Evolutionary conservation across 2,329 filamentous ascomycete species (phyloP), one percentile per base, ranked within the genome.

Genomic region (Fusarium nurragi): DNA sequence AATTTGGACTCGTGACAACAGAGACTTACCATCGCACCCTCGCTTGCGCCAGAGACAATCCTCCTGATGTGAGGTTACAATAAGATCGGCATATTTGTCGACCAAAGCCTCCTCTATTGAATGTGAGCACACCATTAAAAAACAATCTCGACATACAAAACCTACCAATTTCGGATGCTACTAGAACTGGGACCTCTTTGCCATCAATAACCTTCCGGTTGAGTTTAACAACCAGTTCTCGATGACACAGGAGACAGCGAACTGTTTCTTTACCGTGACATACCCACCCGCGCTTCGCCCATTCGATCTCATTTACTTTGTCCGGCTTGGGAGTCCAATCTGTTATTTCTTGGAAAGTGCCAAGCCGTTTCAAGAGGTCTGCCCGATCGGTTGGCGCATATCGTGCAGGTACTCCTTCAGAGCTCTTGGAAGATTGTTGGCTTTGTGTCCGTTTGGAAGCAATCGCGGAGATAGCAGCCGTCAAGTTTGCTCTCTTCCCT

Each of bases 301-400:
- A 99, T 75, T 93, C 90, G 9, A 97, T 88, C 78, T 98, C 95
- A 73, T 88, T 93, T 69, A 98, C 89, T 30, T 83, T 84, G 49
- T 94, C 87, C 0, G 95, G 94, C 75, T 98, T 98, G 0, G 92
- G 91, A n/a, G 91, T 90, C 94, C 94, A 99, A 74, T 91, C 87
- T 51, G 93, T 95, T 44, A 98, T 88, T 68, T 94, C 93, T 73
- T 94, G 91, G 74, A 97, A 99, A 0, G 93, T 96, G 60, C 90
- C 90, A 25, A 99, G 82, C 22, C 95, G 83, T 69, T 86, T 87
- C 12, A 98, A 83, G 62, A 98, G 93, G 68, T 92, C 88, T 36
- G 88, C 87, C 50, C 95, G 90, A 75, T 95, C 94, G 79, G 89
- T 91, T 0, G 95, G 94, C 51, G 91, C 91, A 79, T 95, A 98